Conservation (phyloP, 1,284 basidiomycete genomes). For the Melampsora allii-populina region DNA sequence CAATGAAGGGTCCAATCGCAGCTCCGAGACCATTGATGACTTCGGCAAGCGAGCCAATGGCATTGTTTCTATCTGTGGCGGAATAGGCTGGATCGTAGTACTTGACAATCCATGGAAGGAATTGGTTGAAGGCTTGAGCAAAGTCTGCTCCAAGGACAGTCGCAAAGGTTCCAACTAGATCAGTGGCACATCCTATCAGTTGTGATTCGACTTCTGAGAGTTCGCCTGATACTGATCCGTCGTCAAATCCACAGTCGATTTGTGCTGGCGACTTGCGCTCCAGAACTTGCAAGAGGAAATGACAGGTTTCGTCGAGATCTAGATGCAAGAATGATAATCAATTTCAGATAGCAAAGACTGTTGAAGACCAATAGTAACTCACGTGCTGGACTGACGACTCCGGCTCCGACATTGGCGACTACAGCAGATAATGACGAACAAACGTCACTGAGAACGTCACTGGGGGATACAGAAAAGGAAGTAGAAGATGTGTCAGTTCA, state of each 20-base stretch:
- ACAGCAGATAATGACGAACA: conserved; percentile 39
- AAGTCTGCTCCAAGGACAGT: conserved; percentile 82
- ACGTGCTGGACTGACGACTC: conserved; percentile 37
- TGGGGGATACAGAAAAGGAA: not conserved
- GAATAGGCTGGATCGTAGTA: conserved; percentile 68
- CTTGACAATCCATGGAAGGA: conserved; percentile 84
- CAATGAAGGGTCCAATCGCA: conserved; percentile 80
- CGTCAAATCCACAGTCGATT: conserved; percentile 91
- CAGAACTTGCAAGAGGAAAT: conserved; percentile 74
- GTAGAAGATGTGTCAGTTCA: not conserved
- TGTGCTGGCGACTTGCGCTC: conserved; percentile 93
- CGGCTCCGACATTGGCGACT: conserved; percentile 38
- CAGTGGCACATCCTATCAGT: conserved; percentile 87
- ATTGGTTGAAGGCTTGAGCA: conserved; percentile 73
- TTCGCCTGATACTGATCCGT: conserved; percentile 66
- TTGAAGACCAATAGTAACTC: not conserved
- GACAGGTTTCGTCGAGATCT: conserved; percentile 77
- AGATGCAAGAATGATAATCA: conserved; percentile 44
- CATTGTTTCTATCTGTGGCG: conserved; percentile 83
- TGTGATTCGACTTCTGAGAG: conserved; percentile 97
- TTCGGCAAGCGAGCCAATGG: conserved; percentile 92
- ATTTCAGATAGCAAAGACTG: conserved; percentile 11
- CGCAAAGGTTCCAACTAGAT: conserved; percentile 88
- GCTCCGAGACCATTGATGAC: conserved; percentile 89
- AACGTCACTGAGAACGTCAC: conserved; percentile 36